These are phyloP conservation scores for Aethionema arabicum DNA, from an alignment of 345 rosid species.

Conservation along the genomic window DNA sequence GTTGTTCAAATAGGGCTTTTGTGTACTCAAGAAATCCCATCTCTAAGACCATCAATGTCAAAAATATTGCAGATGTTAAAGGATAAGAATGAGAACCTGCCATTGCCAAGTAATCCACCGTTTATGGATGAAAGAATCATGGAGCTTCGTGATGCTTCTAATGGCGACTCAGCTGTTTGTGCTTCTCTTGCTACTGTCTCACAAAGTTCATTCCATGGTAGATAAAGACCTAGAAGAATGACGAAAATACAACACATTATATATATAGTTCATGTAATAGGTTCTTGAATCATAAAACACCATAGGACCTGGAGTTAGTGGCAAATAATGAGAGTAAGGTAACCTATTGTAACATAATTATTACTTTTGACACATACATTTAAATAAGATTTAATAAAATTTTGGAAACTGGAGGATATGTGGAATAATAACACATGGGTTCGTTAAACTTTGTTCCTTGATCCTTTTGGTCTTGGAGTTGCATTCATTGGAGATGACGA, in stretches of 20 bases:
- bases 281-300: too few relatives aligned
- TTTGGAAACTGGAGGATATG: neutral
- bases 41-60: slow-evolving; percentile 77
- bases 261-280: too few relatives aligned
- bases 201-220: slow-evolving; percentile 66
- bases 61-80: slow-evolving; percentile 68
- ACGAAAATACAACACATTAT: neutral
- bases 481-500: neutral
- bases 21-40: slow-evolving; percentile 75
- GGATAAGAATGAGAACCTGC: slow-evolving; percentile 62
- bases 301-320: neutral
- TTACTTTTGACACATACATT: slow-evolving; percentile 4
- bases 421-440: slow-evolving; percentile 1
- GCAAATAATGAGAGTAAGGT: neutral
- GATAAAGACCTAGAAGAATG: slow-evolving; percentile 44
- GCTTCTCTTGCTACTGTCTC: slow-evolving; percentile 62
- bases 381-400: slow-evolving; percentile 4
- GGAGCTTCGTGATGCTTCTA: slow-evolving; percentile 65
- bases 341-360: neutral
- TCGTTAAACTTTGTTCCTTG: slow-evolving; percentile 1
- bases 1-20: slow-evolving; percentile 73
- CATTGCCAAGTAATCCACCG: slow-evolving; percentile 76
- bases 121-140: slow-evolving; percentile 78
- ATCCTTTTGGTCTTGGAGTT: slow-evolving; percentile 2
- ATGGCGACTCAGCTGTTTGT: slow-evolving; percentile 43